phyloP scores from a whole-genome alignment of 2,329 filamentous ascomycete genomes.

The Alternaria solani region DNA sequence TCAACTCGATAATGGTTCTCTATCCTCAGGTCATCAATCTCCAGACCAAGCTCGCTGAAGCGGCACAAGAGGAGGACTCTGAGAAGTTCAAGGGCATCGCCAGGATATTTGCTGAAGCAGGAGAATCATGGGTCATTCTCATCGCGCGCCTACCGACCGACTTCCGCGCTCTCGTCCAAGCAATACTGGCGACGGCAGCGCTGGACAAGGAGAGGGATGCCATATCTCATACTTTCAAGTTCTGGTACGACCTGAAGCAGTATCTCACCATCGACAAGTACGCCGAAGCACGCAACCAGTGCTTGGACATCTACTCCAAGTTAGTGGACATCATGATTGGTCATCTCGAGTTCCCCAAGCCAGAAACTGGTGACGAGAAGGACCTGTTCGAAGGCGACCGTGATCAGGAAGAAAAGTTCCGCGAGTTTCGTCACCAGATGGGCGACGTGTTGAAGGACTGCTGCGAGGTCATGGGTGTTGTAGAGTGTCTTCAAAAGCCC shows the following conservation, averaged over 20 bases:
- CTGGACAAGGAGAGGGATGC: constrained; percentile 89
- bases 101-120: constrained; percentile 89
- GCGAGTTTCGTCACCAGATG: constrained; percentile 96
- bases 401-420: constrained; percentile 95
- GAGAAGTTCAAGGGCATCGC: constrained; percentile 90
- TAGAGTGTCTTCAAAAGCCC: constrained; percentile 88
- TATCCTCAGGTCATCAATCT: constrained; percentile 82
- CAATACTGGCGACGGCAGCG: constrained; percentile 88
- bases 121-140: constrained; percentile 91
- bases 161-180: constrained; percentile 86
- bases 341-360: constrained; percentile 85
- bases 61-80: constrained; percentile 80
- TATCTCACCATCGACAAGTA: constrained; percentile 92
- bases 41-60: constrained; percentile 76
- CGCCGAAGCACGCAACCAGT: constrained; percentile 77
- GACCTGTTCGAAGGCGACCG: constrained; percentile 96
- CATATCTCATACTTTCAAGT: constrained; percentile 91
- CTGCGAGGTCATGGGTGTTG: constrained; percentile 93
- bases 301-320: constrained; percentile 83
- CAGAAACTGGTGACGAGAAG: constrained; percentile 74
- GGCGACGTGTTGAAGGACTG: constrained; percentile 97
- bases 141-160: constrained; percentile 83
- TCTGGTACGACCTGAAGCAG: constrained; percentile 99
- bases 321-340: constrained; percentile 92
- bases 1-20: constrained; percentile 80